Evolutionary conservation across 2,329 filamentous ascomycete genomes (phyloP).

Genomic region (Aspergillus alliaceus): DNA sequence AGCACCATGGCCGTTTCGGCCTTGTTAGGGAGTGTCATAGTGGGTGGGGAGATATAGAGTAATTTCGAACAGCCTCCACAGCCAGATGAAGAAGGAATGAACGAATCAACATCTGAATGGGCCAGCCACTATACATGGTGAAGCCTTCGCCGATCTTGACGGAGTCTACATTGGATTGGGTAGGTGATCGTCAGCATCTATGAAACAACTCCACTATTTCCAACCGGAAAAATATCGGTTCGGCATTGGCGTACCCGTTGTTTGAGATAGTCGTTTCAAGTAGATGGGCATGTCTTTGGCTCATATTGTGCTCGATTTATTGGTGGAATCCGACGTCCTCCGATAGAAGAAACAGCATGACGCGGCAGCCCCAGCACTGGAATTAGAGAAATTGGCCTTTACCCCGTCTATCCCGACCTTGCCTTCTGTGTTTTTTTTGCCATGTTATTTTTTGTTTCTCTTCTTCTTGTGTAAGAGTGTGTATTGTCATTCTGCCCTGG

Average conservation of each 20-base stretch:
- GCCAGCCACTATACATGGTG: neutral
- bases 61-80: neutral
- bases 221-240: neutral
- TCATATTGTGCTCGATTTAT: neutral
- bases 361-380: neutral
- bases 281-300: neutral
- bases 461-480: too few species aligned
- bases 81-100: neutral
- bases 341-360: neutral
- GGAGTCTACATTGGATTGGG: neutral
- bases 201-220: neutral
- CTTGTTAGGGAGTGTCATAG: neutral
- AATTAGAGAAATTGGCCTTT: neutral
- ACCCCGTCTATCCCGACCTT: too few species aligned
- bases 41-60: neutral
- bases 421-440: too few species aligned
- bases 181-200: neutral
- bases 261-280: neutral
- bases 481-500: too few species aligned
- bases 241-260: neutral
- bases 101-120: neutral
- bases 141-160: neutral
- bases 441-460: too few species aligned
- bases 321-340: neutral
- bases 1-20: neutral